Percentiles rank a stretch among this genome's conserved stretches.
Conservation (phyloP, 345 rosid genomes). For the Eutrema japonicum region DNA sequence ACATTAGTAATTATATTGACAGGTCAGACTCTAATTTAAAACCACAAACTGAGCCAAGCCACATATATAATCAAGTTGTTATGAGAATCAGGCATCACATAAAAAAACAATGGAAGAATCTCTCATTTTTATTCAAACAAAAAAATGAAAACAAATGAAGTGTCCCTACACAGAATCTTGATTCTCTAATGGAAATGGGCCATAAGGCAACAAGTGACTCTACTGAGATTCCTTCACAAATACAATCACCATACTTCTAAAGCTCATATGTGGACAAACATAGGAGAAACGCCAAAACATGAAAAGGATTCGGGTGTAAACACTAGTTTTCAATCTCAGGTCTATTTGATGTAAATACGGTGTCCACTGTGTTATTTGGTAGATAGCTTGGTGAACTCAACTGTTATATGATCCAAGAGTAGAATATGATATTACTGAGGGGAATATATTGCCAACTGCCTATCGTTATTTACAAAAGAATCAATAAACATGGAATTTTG, state of each 20-base stretch:
- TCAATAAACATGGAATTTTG: slow-evolving; percentile 17
- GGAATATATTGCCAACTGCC: slow-evolving; percentile 9
- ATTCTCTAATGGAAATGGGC: slow-evolving; percentile 24
- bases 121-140: neutral
- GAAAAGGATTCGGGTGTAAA: no score
- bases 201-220: slow-evolving; percentile 15
- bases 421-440: neutral
- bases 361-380: slow-evolving; percentile 3
- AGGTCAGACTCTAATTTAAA: neutral
- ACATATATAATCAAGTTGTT: neutral
- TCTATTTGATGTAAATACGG: slow-evolving; percentile 5
- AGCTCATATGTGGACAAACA: neutral
- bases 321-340: neutral
- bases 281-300: neutral
- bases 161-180: slow-evolving; percentile 17
- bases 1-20: neutral
- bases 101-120: neutral
- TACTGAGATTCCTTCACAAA: neutral
- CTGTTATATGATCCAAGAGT: neutral
- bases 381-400: neutral
- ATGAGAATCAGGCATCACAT: slow-evolving; percentile 8
- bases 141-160: slow-evolving; percentile 8
- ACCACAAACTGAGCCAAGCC: slow-evolving; percentile 10
- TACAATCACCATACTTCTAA: neutral
- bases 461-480: slow-evolving; percentile 21